Evolutionary conservation across 163 green algal genomes (phyloP), one percentile per base, ranked within the genome.

Genomic region (Coccomyxa subellipsoidea): DNA sequence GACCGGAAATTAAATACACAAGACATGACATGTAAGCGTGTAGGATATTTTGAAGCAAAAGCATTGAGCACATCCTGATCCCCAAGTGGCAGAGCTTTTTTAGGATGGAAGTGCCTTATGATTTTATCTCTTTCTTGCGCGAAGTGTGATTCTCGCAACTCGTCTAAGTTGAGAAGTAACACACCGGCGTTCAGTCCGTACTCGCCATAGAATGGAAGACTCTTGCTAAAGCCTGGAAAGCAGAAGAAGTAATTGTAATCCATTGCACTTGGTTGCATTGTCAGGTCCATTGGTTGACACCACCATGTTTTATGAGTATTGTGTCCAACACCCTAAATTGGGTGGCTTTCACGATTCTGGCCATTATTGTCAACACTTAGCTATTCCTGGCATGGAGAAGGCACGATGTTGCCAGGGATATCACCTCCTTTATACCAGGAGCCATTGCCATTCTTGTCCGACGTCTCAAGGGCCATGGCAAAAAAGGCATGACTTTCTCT

Each of bases 401-500:
- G 59, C 59, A 32, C 59, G 25, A 72, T 32, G 59, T 72, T 10
- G 25, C 8, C 27, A 72, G 18, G 59, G 9, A n/a, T 32, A 10
- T 54, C 39, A 72, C 59, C 59, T 72, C 59, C 59, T 32, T n/a
- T 72, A 32, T 72, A 72, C 59, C 59, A 72, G 8, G 59, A 72
- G 8, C 59, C 59, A 32, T 72, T 72, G 25, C 10, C 59, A 72
- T 72, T 72, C 6, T 35, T n/a, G 6, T n/a, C 59, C 27, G 59
- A 31, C 8, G 59, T 72, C 59, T 72, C 59, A 35, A 72, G 23
- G 6, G 59, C 23, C 59, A 72, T 72, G 9, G 25, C 59, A 72
- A 72, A 72, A n/a, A 72, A 15, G 9, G 59, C 59, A 32, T 72
- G 23, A 8, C 25, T 72, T 32, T 72, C 59, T 15, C 9, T 32